Conservation (phyloP, 805 yeast genomes). For the Monosporozyma unispora region DNA sequence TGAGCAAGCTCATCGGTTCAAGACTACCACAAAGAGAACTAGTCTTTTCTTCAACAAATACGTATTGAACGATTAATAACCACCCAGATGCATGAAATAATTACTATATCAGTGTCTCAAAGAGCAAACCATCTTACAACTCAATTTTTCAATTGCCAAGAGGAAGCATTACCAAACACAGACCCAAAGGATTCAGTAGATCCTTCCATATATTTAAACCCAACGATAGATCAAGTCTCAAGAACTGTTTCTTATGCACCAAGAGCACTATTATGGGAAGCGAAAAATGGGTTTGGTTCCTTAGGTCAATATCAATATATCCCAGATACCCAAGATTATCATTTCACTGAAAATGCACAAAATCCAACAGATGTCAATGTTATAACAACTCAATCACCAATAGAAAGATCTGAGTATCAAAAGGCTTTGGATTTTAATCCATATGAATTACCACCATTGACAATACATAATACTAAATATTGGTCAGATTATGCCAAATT, state of each 20-base stretch:
- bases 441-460: conserved; percentile 29
- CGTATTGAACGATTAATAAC: too few relatives aligned
- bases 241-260: conserved; percentile 65
- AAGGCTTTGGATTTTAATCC: conserved; percentile 45
- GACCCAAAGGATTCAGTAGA: conserved; percentile 22
- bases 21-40: too few relatives aligned
- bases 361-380: conserved; percentile 2
- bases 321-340: conserved; percentile 16
- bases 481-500: conserved; percentile 80
- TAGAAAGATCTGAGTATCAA: conserved; percentile 54
- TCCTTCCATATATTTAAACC: conserved; percentile 40
- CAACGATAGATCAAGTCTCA: conserved; percentile 32
- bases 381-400: conserved; percentile 29
- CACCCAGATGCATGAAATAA: conserved; percentile 60
- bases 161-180: conserved; percentile 44
- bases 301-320: conserved; percentile 46
- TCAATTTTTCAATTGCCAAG: conserved; percentile 77
- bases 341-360: not conserved
- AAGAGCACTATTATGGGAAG: conserved; percentile 73
- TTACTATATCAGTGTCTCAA: conserved; percentile 68
- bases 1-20: not conserved
- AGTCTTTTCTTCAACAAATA: too few relatives aligned
- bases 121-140: conserved; percentile 65
- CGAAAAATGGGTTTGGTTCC: conserved; percentile 67
- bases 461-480: conserved; percentile 38